Evolutionary conservation across 2,329 filamentous ascomycete species (phyloP).

Genomic region (Pochonia chlamydosporia): DNA sequence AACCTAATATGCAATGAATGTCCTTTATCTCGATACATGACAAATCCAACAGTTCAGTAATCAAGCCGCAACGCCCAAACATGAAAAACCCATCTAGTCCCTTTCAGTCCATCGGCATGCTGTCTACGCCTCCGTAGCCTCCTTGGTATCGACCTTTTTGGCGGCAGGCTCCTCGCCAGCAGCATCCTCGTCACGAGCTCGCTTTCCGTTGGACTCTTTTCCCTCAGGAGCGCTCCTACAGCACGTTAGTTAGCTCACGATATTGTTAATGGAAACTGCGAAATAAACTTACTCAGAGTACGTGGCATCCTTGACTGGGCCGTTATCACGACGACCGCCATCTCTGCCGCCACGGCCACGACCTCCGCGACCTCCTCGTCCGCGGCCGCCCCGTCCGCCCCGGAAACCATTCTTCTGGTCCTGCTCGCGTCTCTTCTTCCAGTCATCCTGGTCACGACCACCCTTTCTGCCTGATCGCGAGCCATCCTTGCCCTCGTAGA

Average conservation of each 20-base stretch:
- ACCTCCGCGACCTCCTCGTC: conserved; percentile 32
- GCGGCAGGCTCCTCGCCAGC: conserved; percentile 40
- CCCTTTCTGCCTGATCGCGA: conserved; percentile 19
- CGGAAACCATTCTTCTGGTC: conserved; percentile 57
- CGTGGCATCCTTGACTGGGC: conserved; percentile 21
- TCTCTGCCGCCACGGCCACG: conserved; percentile 35
- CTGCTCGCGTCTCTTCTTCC: conserved; percentile 58
- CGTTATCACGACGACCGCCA: conserved; percentile 22
- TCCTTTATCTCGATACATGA: not conserved
- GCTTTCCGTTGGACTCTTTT: conserved; percentile 41
- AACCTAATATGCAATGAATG: not conserved
- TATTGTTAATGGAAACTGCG: too few relatives aligned
- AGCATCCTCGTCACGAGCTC: conserved; percentile 46
- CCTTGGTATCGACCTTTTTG: conserved; percentile 58
- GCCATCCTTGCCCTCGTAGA: conserved; percentile 42
- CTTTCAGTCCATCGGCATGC: not conserved
- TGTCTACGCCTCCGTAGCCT: conserved; percentile 15
- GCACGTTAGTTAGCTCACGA: conserved; percentile 13
- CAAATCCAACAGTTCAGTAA: not conserved
- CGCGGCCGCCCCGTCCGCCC: conserved; percentile 38
- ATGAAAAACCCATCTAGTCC: not conserved
- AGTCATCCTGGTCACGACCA: conserved; percentile 47
- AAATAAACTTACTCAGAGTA: conserved; percentile 25
- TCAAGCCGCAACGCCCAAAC: not conserved
- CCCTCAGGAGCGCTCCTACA: conserved; percentile 24